phyloP scores from a whole-genome alignment of 345 rosid genomes.

The Eucalyptus tenuipes region DNA sequence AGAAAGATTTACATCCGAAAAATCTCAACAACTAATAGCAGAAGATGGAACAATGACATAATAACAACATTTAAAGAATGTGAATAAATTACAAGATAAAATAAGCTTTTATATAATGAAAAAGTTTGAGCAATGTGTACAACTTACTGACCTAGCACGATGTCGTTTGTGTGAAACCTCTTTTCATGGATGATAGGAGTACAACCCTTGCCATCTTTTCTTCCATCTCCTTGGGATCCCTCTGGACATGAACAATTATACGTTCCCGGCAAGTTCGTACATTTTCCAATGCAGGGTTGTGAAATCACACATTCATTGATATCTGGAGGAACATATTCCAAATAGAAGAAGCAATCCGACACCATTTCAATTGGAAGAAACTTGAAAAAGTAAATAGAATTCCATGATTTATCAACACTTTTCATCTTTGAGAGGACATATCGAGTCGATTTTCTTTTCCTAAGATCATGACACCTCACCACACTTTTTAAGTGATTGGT shows the following conservation, averaged over 20 bases:
- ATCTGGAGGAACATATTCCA: neutral
- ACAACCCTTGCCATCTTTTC: neutral
- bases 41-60: neutral
- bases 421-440: neutral
- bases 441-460: neutral
- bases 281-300: neutral
- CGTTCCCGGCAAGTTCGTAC: neutral
- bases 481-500: neutral
- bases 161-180: neutral
- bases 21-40: neutral
- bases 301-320: slow-evolving; percentile 5
- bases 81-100: neutral
- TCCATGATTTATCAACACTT: neutral
- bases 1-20: neutral
- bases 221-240: slow-evolving; percentile 10
- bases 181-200: neutral
- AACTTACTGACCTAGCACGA: neutral
- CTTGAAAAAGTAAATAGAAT: neutral
- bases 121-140: neutral
- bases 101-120: neutral
- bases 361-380: neutral
- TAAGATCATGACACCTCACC: neutral
- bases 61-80: neutral
- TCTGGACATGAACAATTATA: slow-evolving; percentile 12
- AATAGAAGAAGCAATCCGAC: neutral